Base-by-base conservation (phyloP, 139 green algal genomes). In the Dunaliella sp. region DNA sequence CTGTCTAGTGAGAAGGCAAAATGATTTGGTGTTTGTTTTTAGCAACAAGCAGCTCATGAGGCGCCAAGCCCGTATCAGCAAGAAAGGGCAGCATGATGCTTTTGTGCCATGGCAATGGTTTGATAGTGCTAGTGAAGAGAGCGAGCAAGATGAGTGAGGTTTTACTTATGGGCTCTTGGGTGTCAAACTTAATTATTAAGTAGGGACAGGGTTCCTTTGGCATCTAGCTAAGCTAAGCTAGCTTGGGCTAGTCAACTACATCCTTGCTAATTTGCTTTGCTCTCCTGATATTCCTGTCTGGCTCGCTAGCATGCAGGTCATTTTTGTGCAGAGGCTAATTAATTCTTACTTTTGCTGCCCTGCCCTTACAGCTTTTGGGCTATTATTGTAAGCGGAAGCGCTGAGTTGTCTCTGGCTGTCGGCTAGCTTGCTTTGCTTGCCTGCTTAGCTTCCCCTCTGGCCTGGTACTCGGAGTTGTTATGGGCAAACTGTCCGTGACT, bases 11-110 rank as follows among this genome's bases (percentile, higher is more conserved):
- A 84, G 34, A 81, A 72, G 0, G 83, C 84, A 0, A 38, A n/a
- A 84, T 57, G 80, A 88, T 34, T 36, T 90, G 38, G 79, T 90
- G 30, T 86, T 82, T 36, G 84, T 90, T 0, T 88, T 88, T 75
- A 90, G 2, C 84, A 90, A 88, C 80, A 26, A 82, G 37, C 37
- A 38, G 25, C 26, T 85, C 1, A n/a, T 65, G 48, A 65, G 48
- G 48, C 48, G 48, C 16, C 48, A 65, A 16, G 48, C 48, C 16
- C 16, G 48, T 16, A 65, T 65, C 16, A 65, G 48, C 48, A 65
- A 65, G 16, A 65, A 65, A 65, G 48, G 48, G 48, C 7, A 65
- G 48, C 48, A 65, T 65, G 48, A 65, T 65, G 7, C 16, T 65
- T 65, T 26, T 65, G 48, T 65, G 48, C 48, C 48, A 26, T 65